These are phyloP conservation scores for Protostelium mycophagum DNA, from an alignment of 78 protist species.

Conservation along the genomic window DNA sequence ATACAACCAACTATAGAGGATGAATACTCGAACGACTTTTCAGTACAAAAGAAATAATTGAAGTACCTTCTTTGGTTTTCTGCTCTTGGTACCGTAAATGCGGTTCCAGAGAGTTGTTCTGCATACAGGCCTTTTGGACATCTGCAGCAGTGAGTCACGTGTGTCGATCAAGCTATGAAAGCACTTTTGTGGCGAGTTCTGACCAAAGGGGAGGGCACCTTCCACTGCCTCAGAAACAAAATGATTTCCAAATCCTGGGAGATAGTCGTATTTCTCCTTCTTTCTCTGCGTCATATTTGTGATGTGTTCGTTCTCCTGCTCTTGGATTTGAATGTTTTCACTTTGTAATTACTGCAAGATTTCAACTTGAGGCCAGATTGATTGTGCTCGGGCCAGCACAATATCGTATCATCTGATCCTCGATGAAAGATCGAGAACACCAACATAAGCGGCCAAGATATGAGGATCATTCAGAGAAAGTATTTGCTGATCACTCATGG, in stretches of 20 bases:
- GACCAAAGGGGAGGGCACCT: constrained; percentile 84
- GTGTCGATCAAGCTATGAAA: neutral
- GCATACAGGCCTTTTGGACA: constrained; percentile 88
- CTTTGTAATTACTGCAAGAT: too few species aligned
- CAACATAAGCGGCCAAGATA: too few species aligned
- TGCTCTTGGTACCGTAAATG: constrained; percentile 83
- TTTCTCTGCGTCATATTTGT: neutral
- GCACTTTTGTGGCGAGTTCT: constrained; percentile 87
- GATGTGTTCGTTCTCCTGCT: neutral
- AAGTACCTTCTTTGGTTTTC: constrained; percentile 64
- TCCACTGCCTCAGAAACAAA: constrained; percentile 71
- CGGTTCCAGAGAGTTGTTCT: constrained; percentile 91
- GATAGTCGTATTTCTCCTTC: constrained; percentile 52
- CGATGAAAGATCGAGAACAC: too few species aligned
- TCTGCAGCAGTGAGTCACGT: neutral
- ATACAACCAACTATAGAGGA: constrained; percentile 74
- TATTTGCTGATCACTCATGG: too few species aligned
- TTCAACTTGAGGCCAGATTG: too few species aligned
- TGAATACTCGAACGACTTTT: neutral
- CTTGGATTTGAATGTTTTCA: neutral
- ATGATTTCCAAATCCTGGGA: constrained; percentile 77
- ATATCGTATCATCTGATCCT: too few species aligned
- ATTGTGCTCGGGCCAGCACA: too few species aligned
- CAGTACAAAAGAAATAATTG: neutral
- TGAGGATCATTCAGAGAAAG: too few species aligned